These are phyloP conservation scores for Fusarium sulawesiense DNA, from an alignment of 2,329 filamentous ascomycete species.

Conservation along the genomic window DNA sequence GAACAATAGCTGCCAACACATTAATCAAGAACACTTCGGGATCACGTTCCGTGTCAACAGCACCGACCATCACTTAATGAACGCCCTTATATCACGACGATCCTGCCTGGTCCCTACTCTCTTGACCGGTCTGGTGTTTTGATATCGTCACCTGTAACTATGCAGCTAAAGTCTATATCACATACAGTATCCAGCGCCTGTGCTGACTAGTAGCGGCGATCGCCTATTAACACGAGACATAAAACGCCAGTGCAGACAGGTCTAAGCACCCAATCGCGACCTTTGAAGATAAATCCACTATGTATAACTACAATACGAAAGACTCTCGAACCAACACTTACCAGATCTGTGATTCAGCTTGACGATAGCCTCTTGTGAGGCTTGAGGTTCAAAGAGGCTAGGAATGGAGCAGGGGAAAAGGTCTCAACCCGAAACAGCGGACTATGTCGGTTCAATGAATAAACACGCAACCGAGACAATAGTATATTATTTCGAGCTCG, in stretches of 20 bases:
- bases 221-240: conserved; percentile 24
- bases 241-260: conserved; percentile 15
- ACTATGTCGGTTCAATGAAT: conserved; percentile 8
- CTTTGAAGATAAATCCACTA: conserved; percentile 4
- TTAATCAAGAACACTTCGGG: background rate
- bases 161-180: conserved; percentile 26
- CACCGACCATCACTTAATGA: background rate
- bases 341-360: background rate
- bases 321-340: background rate
- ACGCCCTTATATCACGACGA: background rate
- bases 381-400: background rate
- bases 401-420: conserved; percentile 8
- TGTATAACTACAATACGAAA: background rate
- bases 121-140: background rate
- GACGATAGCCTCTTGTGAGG: background rate
- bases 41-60: background rate
- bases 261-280: conserved; percentile 29
- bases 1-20: background rate
- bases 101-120: background rate
- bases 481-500: background rate
- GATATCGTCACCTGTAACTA: conserved; percentile 4
- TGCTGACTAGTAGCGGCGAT: conserved; percentile 1
- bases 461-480: conserved; percentile 16
- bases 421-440: conserved; percentile 31
- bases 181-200: conserved; percentile 16